A percentile compares a stretch with the other conserved stretches of the same genome.
Evolutionary conservation across 2,329 filamentous ascomycete genomes (phyloP).

Genomic region (Diaporthe batatas): DNA sequence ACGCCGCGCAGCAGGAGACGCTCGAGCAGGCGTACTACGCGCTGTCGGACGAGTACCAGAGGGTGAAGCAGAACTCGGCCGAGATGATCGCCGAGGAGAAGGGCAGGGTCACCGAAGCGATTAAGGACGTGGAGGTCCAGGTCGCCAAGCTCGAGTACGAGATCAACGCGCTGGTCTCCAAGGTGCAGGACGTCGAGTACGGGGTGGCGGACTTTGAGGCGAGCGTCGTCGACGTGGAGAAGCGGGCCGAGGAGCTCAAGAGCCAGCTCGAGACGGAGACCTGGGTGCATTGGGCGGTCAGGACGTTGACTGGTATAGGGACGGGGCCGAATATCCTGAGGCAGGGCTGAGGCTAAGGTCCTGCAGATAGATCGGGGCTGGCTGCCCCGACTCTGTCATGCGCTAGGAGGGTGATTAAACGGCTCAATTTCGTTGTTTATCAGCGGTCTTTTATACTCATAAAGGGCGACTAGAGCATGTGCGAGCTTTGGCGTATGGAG

Average conservation of each 20-base stretch:
- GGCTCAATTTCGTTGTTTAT: not conserved
- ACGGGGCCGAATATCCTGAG: conserved; percentile 69
- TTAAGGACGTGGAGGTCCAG: conserved; percentile 84
- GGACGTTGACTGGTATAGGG: conserved; percentile 71
- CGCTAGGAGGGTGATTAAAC: not conserved
- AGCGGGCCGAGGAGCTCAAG: conserved; percentile 72
- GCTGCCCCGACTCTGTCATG: not conserved
- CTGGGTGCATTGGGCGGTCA: conserved; percentile 74
- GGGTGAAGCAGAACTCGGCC: conserved; percentile 74
- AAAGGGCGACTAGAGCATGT: conserved; percentile 26
- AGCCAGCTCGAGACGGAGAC: conserved; percentile 73
- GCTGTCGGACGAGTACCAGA: conserved; percentile 77
- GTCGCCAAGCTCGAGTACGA: conserved; percentile 93
- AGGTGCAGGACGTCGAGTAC: conserved; percentile 89
- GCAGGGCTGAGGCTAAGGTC: conserved; percentile 32
- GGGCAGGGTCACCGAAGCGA: conserved; percentile 74
- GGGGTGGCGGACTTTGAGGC: conserved; percentile 83
- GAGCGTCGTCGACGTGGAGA: conserved; percentile 80
- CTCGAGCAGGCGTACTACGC: conserved; percentile 77
- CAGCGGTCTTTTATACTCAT: not conserved
- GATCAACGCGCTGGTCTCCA: conserved; percentile 81
- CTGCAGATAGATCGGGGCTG: not conserved
- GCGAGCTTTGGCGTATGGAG: conserved; percentile 37
- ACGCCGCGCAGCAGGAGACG: conserved; percentile 73
- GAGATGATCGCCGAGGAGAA: conserved; percentile 79